phyloP scores from a whole-genome alignment of 1,139 yeast genomes.

The Fermentozyma sake region DNA sequence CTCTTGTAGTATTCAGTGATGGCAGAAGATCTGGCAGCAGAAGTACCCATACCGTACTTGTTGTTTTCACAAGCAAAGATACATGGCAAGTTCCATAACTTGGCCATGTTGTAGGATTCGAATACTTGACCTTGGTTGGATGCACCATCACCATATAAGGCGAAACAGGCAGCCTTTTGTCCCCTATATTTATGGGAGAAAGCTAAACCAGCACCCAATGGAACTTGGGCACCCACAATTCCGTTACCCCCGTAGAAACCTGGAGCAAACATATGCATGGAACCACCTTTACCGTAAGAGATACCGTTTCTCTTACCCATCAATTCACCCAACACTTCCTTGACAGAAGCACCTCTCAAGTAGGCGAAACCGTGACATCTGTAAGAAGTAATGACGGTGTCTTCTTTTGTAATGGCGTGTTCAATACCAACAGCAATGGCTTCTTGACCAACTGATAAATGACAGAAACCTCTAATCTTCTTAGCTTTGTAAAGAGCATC shows the following conservation, averaged over 20 bases:
- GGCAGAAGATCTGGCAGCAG: conserved; percentile 96
- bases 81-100: conserved; percentile 95
- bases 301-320: conserved; percentile 97
- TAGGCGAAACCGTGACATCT: conserved; percentile 98
- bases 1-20: conserved; percentile 96
- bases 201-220: conserved; percentile 95
- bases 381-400: conserved; percentile 91
- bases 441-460: conserved; percentile 98
- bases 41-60: conserved; percentile 99
- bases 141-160: conserved; percentile 98
- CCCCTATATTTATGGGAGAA: conserved; percentile 93
- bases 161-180: conserved; percentile 76
- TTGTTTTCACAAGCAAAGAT: conserved; percentile 96
- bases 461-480: conserved; percentile 98
- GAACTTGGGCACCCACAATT: conserved; percentile 99
- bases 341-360: conserved; percentile 92
- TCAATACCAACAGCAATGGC: conserved; percentile 98
- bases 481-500: conserved; percentile 98
- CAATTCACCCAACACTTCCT: conserved; percentile 87
- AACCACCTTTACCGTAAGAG: conserved; percentile 97
- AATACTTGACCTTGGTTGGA: conserved; percentile 99
- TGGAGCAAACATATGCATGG: conserved; percentile 97
- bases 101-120: conserved; percentile 98
- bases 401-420: conserved; percentile 80
- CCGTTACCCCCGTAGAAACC: conserved; percentile 99